These are phyloP conservation scores for Ceratocystis variospora DNA, from an alignment of 2,329 filamentous ascomycete genomes.

Conservation along the genomic window DNA sequence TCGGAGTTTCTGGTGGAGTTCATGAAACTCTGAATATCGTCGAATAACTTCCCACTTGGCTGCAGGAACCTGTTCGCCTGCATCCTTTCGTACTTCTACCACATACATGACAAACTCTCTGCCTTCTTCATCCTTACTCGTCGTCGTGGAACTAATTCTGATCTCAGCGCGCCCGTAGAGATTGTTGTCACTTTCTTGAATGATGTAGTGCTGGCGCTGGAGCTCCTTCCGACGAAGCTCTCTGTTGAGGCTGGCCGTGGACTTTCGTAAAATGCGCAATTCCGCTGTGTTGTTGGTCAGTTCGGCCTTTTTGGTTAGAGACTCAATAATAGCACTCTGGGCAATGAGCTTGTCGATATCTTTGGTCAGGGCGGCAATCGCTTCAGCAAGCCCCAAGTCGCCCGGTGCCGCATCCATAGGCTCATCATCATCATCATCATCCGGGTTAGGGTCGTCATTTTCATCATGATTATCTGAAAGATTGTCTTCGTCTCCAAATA, in stretches of 20 bases:
- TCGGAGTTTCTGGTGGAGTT: slow-evolving; percentile 79
- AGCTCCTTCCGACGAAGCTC: slow-evolving; percentile 91
- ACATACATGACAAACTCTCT: slow-evolving; percentile 89
- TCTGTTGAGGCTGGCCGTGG: slow-evolving; percentile 79
- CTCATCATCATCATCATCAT: slow-evolving; percentile 65
- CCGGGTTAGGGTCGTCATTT: slow-evolving; percentile 41
- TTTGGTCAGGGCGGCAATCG: slow-evolving; percentile 72
- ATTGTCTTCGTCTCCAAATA: slow-evolving; percentile 80
- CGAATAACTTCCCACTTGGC: slow-evolving; percentile 87
- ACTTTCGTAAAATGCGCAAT: slow-evolving; percentile 80
- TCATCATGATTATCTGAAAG: slow-evolving; percentile 77
- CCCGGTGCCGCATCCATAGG: slow-evolving; percentile 91
- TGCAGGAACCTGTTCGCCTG: slow-evolving; percentile 92
- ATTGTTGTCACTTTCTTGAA: slow-evolving; percentile 96
- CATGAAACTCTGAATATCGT: slow-evolving; percentile 92
- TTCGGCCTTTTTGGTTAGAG: slow-evolving; percentile 83
- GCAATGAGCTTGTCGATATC: slow-evolving; percentile 81
- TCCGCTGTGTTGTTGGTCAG: slow-evolving; percentile 94
- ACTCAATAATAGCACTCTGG: slow-evolving; percentile 84
- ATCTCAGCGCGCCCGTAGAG: slow-evolving; percentile 83
- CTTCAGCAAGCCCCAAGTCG: slow-evolving; percentile 83
- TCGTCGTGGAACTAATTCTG: slow-evolving; percentile 82
- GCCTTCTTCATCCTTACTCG: slow-evolving; percentile 81
- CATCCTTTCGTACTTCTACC: slow-evolving; percentile 77
- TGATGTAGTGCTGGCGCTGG: slow-evolving; percentile 89